These are phyloP conservation scores for Penicillium arizonense DNA, from an alignment of 495 filamentous ascomycete genomes.

Conservation along the genomic window DNA sequence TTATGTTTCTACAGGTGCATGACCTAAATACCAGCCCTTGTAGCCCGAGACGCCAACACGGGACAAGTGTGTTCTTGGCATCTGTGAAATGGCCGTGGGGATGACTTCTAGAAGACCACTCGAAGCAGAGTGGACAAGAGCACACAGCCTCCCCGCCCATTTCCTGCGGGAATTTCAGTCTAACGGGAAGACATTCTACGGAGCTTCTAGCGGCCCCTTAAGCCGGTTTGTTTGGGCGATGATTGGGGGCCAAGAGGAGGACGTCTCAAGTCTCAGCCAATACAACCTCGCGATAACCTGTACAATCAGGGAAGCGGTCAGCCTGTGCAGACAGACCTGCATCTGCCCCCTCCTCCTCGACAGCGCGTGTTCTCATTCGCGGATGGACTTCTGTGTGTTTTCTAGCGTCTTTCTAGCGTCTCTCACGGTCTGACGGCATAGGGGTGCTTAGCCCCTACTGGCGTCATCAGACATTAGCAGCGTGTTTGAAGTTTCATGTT, in stretches of 20 bases:
- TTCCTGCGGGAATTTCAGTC: constrained; percentile 23
- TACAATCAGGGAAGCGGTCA: constrained; percentile 17
- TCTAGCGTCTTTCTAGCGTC: constrained; percentile 22
- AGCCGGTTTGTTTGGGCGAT: neutral
- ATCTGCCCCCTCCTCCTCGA: neutral
- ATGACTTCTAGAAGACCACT: constrained; percentile 2
- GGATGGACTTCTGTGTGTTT: constrained; percentile 18
- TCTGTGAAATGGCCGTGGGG: constrained; percentile 3
- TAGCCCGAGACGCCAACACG: neutral
- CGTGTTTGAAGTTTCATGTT: neutral
- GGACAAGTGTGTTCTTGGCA: neutral
- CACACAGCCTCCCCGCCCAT: constrained; percentile 14
- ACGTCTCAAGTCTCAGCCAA: constrained; percentile 1
- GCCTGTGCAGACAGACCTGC: neutral
- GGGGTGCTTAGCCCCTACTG: neutral
- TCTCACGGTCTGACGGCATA: constrained; percentile 2
- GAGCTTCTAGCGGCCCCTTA: constrained; percentile 19
- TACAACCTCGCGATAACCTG: constrained; percentile 15
- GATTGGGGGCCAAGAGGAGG: constrained; percentile 8
- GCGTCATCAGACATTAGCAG: neutral
- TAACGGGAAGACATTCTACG: constrained; percentile 17
- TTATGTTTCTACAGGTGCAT: neutral
- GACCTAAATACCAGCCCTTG: neutral
- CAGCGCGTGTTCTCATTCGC: neutral
- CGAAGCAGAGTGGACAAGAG: neutral